These are phyloP conservation scores for Epichloe elymi DNA, from an alignment of 2,329 filamentous ascomycete genomes.

Conservation along the genomic window DNA sequence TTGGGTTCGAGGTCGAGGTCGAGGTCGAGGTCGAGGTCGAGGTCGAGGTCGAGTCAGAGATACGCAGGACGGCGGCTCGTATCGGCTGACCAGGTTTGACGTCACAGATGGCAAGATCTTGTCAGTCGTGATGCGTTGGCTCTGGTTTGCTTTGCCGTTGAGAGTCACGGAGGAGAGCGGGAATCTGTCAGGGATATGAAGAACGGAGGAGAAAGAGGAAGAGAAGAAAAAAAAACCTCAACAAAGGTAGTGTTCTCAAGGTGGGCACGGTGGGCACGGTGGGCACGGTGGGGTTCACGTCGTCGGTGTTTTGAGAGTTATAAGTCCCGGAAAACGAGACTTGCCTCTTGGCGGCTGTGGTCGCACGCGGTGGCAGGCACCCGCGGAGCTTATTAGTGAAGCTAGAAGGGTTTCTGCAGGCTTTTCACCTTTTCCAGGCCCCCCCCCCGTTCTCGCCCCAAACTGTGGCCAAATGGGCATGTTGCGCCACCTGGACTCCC, in stretches of 20 bases:
- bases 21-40: not conserved
- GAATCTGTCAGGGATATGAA: not conserved
- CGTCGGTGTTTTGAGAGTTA: constrained; percentile 1
- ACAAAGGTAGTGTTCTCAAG: not conserved
- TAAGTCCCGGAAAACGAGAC: not conserved
- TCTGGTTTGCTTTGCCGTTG: not conserved
- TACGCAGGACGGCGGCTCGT: not conserved
- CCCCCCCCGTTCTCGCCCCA: not conserved
- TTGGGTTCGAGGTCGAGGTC: not conserved
- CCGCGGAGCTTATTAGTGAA: too few species aligned
- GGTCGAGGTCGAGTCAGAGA: not conserved
- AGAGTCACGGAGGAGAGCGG: not conserved
- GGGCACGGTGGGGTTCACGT: not conserved
- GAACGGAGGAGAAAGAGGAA: not conserved
- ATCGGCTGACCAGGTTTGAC: not conserved
- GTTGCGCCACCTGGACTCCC: not conserved
- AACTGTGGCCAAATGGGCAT: not conserved
- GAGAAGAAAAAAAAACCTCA: not conserved
- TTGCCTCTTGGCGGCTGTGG: not conserved
- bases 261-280: not conserved
- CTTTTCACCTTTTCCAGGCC: not conserved
- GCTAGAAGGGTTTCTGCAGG: not conserved
- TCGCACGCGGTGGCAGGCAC: not conserved
- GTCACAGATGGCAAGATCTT: not conserved
- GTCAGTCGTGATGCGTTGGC: not conserved